Base-by-base conservation (phyloP, 2,329 filamentous ascomycete species). In the Calonectria pauciramosa region DNA sequence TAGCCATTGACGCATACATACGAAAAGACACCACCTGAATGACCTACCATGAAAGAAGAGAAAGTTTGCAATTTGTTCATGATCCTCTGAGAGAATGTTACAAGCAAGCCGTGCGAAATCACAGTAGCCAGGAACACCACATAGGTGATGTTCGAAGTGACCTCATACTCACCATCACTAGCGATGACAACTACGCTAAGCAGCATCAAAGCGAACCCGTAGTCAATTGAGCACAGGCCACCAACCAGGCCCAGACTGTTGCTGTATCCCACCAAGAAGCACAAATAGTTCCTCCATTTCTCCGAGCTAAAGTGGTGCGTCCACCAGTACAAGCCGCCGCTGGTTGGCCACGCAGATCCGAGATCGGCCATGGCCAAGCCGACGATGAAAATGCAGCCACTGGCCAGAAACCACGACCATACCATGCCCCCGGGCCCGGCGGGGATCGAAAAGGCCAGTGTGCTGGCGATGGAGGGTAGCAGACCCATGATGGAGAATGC, bases 281-380 rank as follows among this genome's bases (percentile, higher is more conserved):
- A 63, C 36, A 63, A 63, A 28, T 63, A 63, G 36, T 63, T 63
- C 26, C 59, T 63, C 59, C 59, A 63, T 20, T 63, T 63, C 23
- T 63, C 59, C 13, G 59, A 63, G 59, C 59, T 63, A 13, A 63
- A 63, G 36, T 63, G 59, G 26, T 63, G 59, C 34, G 59, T 63
- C 59, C 59, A 63, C 59, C 59, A 63, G 59, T 63, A 63, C 59
- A 63, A 30, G 2, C 59, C 59, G 20, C 59, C 59, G 3, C 59
- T 63, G 18, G 59, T 63, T 5, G 59, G 59, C 59, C 59, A 63
- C 14, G 59, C 59, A 16, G 59, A 63, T 28, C 59, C 59, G 9
- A 63, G 59, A 63, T 63, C 59, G 6, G 59, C 59, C 59, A 63
- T 63, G 59, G 59, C 59, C 7, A 63, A 14, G 1, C 59, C 59